Conservation (phyloP, 2,329 filamentous ascomycete species). For the Penicillium sp. region DNA sequence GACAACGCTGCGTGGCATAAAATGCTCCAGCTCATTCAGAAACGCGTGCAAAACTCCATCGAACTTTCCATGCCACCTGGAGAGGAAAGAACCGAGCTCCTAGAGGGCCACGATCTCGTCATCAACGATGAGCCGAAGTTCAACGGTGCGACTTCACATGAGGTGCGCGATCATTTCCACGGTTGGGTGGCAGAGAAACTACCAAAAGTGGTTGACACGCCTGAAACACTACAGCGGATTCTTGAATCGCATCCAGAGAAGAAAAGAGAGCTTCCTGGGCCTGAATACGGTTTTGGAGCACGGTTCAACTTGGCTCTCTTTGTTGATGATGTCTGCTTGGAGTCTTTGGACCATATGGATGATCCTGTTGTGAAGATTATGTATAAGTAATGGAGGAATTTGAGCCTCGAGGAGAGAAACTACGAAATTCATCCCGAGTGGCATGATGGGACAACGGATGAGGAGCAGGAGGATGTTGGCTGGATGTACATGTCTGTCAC, state of each 20-base stretch:
- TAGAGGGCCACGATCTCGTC: slow-evolving; percentile 13
- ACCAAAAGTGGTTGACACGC: not conserved
- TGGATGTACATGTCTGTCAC: slow-evolving; percentile 19
- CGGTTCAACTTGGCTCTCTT: slow-evolving; percentile 22
- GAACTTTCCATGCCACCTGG: not conserved
- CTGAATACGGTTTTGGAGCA: slow-evolving; percentile 8
- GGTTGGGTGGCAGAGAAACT: slow-evolving; percentile 7
- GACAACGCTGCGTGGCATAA: slow-evolving; percentile 18
- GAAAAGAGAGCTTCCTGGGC: not conserved
- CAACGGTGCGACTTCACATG: slow-evolving; percentile 7
- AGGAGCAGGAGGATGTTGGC: slow-evolving; percentile 21
- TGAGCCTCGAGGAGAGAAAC: slow-evolving; percentile 10
- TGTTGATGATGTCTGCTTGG: slow-evolving; percentile 23
- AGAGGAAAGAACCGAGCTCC: slow-evolving; percentile 7
- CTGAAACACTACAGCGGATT: not conserved
- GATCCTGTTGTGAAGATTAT: slow-evolving; percentile 18
- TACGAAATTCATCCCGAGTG: slow-evolving; percentile 20
- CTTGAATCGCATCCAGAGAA: not conserved
- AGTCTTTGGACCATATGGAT: slow-evolving; percentile 18
- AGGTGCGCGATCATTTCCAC: slow-evolving; percentile 19
- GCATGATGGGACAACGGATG: slow-evolving; percentile 19
- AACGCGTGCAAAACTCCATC: not conserved
- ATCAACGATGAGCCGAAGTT: slow-evolving; percentile 8
- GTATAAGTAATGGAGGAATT: slow-evolving; percentile 12
- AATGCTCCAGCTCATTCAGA: slow-evolving; percentile 15